These are phyloP conservation scores for Thecaphora thlaspeos DNA, from an alignment of 1,284 basidiomycete species.

Conservation along the genomic window DNA sequence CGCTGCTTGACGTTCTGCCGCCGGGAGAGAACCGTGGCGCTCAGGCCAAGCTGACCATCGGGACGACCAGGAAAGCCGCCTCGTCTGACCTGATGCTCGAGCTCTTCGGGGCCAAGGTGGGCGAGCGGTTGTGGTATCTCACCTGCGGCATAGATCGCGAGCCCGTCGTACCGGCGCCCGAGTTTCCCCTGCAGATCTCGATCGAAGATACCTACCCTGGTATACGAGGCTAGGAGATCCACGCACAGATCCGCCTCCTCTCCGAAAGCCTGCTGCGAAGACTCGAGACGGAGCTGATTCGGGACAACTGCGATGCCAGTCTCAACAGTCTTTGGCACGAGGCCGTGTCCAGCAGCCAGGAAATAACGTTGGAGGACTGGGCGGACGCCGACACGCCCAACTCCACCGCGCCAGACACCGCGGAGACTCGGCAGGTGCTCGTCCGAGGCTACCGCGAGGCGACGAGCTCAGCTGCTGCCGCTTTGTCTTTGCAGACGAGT, in stretches of 20 bases:
- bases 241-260: constrained; percentile 26
- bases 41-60: constrained; percentile 17
- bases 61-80: constrained; percentile 26
- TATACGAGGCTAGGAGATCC: constrained; percentile 19
- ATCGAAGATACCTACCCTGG: constrained; percentile 57
- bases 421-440: neutral
- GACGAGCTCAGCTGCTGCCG: too few species aligned
- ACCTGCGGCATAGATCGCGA: constrained; percentile 52
- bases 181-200: constrained; percentile 55
- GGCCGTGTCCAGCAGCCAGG: constrained; percentile 1
- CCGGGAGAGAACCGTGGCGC: neutral
- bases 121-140: constrained; percentile 46
- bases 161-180: constrained; percentile 52
- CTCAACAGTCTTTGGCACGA: neutral
- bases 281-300: constrained; percentile 48
- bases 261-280: constrained; percentile 32
- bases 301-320: constrained; percentile 5
- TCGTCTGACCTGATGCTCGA: constrained; percentile 17
- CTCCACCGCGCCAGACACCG: too few species aligned
- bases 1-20: neutral
- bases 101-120: constrained; percentile 46
- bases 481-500: too few species aligned
- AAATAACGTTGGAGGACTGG: neutral
- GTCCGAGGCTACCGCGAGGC: neutral
- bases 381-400: too few species aligned